These are phyloP conservation scores for Colletotrichum brevisporum DNA, from an alignment of 2,329 filamentous ascomycete species.

Conservation along the genomic window DNA sequence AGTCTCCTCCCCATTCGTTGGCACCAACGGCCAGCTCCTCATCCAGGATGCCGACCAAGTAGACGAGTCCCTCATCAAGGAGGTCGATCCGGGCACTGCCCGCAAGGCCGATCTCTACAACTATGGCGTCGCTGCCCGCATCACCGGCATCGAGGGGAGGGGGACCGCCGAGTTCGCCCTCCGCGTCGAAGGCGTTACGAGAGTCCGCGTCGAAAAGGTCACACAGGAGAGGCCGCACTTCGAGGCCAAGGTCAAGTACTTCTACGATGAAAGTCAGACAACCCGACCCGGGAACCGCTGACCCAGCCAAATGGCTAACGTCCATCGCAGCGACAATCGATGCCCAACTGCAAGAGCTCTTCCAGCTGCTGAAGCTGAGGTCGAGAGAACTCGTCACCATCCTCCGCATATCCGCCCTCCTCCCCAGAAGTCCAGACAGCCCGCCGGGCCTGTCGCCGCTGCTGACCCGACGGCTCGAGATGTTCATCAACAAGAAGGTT, in stretches of 20 bases:
- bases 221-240: conserved; percentile 87
- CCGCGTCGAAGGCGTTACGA: conserved; percentile 86
- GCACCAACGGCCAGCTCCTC: conserved; percentile 81
- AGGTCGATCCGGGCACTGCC: conserved; percentile 71
- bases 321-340: conserved; percentile 55
- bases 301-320: conserved; percentile 12
- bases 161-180: conserved; percentile 83
- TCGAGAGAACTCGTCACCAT: conserved; percentile 90
- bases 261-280: conserved; percentile 76
- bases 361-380: conserved; percentile 84
- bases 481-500: conserved; percentile 88
- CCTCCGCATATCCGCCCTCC: conserved; percentile 85
- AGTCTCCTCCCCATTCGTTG: conserved; percentile 81
- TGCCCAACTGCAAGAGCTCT: conserved; percentile 76
- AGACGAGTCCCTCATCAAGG: conserved; percentile 57
- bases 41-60: conserved; percentile 74
- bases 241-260: conserved; percentile 82
- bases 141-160: conserved; percentile 82
- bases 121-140: conserved; percentile 86
- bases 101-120: conserved; percentile 82
- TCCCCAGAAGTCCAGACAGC: conserved; percentile 73
- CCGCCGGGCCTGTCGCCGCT: conserved; percentile 80
- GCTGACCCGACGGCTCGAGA: conserved; percentile 87
- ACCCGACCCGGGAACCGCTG: background rate
- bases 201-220: conserved; percentile 82